phyloP scores from a whole-genome alignment of 177 flowering plant species.

The Telopea speciosissima region DNA sequence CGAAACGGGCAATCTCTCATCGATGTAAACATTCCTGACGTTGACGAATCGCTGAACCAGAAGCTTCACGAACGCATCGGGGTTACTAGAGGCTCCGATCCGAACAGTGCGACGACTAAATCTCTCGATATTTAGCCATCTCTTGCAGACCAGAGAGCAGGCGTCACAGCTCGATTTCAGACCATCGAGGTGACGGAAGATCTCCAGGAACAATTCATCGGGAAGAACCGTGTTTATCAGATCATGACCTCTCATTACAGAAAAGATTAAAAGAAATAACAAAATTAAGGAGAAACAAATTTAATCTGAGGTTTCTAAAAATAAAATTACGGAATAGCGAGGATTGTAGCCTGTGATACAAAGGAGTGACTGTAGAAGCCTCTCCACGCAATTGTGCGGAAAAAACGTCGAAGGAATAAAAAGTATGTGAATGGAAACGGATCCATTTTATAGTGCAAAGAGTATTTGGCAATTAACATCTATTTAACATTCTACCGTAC shows the following conservation, averaged over 20 bases:
- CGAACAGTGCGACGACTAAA: constrained; percentile 62
- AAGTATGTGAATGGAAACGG: too few species aligned
- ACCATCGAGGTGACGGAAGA: constrained; percentile 49
- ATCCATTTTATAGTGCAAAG: too few species aligned
- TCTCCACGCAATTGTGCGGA: too few species aligned
- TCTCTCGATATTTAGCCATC: constrained; percentile 77
- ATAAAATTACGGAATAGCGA: neutral
- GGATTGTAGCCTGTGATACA: neutral
- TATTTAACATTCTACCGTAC: too few species aligned
- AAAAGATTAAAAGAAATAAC: neutral
- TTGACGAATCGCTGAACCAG: constrained; percentile 52
- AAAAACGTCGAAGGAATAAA: too few species aligned
- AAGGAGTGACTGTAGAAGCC: too few species aligned
- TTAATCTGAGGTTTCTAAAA: neutral
- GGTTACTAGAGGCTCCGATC: constrained; percentile 63
- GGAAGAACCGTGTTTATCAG: constrained; percentile 60
- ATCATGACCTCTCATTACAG: constrained; percentile 61
- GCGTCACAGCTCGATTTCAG: constrained; percentile 61
- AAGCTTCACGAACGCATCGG: constrained; percentile 40
- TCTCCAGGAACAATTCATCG: constrained; percentile 71
- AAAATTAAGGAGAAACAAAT: neutral
- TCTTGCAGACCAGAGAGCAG: constrained; percentile 76
- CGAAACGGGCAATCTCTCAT: constrained; percentile 55
- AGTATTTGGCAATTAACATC: too few species aligned
- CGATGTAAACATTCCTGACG: constrained; percentile 44